Conservation (phyloP, 148 eudicot species). For the Rhododendron mucronatum region DNA sequence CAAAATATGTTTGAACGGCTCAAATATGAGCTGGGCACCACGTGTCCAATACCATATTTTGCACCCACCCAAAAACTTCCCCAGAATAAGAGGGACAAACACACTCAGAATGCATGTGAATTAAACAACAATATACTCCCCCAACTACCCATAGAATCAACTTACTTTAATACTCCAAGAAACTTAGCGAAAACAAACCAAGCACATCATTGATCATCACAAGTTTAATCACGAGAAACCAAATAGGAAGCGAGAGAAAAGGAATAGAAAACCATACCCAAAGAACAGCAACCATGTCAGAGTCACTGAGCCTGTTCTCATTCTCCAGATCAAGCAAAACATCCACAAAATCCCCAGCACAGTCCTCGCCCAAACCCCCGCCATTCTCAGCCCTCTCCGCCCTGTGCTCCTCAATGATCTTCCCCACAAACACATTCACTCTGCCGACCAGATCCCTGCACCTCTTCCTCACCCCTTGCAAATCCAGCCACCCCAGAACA, state of each 20-base stretch:
- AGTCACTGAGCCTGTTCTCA: constrained; percentile 50
- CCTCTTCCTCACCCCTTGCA: constrained; percentile 78
- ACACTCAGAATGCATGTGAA: neutral
- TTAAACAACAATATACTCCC: neutral
- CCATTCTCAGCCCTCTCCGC: constrained; percentile 14
- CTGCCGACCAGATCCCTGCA: constrained; percentile 42
- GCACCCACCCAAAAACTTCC: no score
- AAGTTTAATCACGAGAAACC: neutral
- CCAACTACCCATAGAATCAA: neutral
- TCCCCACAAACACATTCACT: constrained; percentile 71
- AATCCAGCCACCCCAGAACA: constrained; percentile 62
- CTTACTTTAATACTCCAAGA: neutral
- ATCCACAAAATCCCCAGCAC: constrained; percentile 67
- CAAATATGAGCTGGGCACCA: no score
- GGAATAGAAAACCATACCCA: constrained; percentile 51
- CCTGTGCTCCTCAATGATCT: constrained; percentile 58
- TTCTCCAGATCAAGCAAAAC: constrained; percentile 75
- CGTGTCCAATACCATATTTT: no score
- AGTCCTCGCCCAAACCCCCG: constrained; percentile 21
- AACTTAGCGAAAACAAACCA: neutral
- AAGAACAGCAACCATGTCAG: constrained; percentile 89
- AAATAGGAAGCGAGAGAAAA: neutral
- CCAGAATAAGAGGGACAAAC: neutral
- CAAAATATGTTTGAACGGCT: no score
- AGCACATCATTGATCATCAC: neutral